phyloP scores from a whole-genome alignment of 306 rosid genomes.

The Oxytropis ochrocephala region DNA sequence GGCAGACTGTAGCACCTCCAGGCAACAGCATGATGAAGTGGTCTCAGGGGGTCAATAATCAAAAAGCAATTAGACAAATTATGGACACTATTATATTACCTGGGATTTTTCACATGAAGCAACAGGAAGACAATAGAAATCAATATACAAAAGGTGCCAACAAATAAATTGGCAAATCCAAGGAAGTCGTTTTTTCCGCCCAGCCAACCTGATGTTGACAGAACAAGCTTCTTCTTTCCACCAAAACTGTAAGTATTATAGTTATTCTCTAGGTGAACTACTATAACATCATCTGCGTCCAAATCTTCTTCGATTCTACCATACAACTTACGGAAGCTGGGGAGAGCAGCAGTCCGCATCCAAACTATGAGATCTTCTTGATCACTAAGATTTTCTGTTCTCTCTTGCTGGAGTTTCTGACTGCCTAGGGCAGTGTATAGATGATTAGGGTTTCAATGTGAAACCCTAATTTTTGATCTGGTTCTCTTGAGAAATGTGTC shows the following conservation, averaged over 20 bases:
- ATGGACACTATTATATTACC: slow-evolving; percentile 41
- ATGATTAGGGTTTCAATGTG: no score
- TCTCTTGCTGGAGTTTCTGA: no score
- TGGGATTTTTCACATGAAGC: slow-evolving; percentile 66
- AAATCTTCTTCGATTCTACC: slow-evolving; percentile 92
- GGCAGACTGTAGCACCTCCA: background rate
- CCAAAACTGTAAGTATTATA: slow-evolving; percentile 93
- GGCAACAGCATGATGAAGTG: slow-evolving; percentile 4
- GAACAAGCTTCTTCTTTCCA: slow-evolving; percentile 78
- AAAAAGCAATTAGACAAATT: slow-evolving; percentile 4
- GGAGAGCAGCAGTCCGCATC: slow-evolving; percentile 99
- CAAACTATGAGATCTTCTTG: slow-evolving; percentile 97
- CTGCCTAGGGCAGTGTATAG: no score
- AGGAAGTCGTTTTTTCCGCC: slow-evolving; percentile 96
- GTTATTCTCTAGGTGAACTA: slow-evolving; percentile 61
- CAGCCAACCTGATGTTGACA: slow-evolving; percentile 83
- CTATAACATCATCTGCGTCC: slow-evolving; percentile 70
- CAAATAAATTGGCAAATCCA: slow-evolving; percentile 68
- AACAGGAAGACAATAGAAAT: slow-evolving; percentile 64
- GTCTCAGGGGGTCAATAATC: background rate
- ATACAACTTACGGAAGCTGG: slow-evolving; percentile 83
- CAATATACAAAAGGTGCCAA: slow-evolving; percentile 61
- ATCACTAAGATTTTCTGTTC: no score
- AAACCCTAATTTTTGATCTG: no score
- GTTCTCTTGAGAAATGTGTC: no score